These are phyloP conservation scores for Blastobotrys raffinosifermentans DNA, from an alignment of 1,139 yeast genomes.

Conservation along the genomic window DNA sequence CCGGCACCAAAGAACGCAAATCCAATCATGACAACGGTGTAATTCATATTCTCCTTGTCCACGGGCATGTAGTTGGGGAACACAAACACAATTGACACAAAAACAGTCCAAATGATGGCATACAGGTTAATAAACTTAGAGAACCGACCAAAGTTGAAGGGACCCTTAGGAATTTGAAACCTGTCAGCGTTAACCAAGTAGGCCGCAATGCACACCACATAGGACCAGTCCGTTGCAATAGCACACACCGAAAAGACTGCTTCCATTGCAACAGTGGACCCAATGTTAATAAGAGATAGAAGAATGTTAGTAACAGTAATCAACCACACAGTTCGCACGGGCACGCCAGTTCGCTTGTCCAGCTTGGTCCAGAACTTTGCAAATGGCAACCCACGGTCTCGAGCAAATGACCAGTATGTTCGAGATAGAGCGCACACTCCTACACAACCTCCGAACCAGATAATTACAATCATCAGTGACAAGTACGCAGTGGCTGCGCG, in stretches of 20 bases:
- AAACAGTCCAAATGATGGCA: conserved; percentile 37
- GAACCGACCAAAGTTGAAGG: conserved; percentile 56
- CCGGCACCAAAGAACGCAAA: conserved; percentile 42
- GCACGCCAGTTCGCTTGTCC: conserved; percentile 49
- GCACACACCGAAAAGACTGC: conserved; percentile 74
- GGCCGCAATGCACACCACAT: conserved; percentile 55
- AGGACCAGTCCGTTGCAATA: conserved; percentile 62
- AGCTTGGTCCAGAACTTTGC: conserved; percentile 47
- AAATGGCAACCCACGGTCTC: conserved; percentile 61
- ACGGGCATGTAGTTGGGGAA: conserved; percentile 63
- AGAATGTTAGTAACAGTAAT: conserved; percentile 53
- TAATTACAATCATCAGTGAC: conserved; percentile 46
- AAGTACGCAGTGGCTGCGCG: conserved; percentile 49
- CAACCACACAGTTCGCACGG: conserved; percentile 60
- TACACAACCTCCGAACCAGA: conserved; percentile 45
- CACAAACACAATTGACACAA: conserved; percentile 38
- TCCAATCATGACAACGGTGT: conserved; percentile 52
- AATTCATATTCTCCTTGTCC: conserved; percentile 58
- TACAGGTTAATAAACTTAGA: conserved; percentile 49
- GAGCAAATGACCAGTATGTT: conserved; percentile 58
- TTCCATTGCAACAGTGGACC: conserved; percentile 59
- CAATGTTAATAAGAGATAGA: conserved; percentile 52
- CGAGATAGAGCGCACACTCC: conserved; percentile 55
- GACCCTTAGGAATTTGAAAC: conserved; percentile 50
- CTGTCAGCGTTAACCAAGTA: conserved; percentile 45